These are phyloP conservation scores for Vicia faba DNA, from an alignment of 306 rosid species.

Conservation along the genomic window DNA sequence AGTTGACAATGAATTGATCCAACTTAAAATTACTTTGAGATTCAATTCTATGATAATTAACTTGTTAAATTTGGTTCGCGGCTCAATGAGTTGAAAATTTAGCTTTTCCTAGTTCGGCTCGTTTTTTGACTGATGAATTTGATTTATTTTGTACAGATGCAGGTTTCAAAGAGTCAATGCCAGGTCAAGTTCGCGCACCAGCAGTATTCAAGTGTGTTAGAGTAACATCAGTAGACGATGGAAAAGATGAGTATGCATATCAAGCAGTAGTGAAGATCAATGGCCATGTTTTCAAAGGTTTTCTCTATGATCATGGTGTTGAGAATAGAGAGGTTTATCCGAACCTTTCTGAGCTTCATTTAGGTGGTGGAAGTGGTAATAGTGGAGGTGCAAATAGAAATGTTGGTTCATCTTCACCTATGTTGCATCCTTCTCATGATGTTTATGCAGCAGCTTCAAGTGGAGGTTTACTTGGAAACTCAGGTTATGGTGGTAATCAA, in stretches of 20 bases:
- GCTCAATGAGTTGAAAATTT: neutral
- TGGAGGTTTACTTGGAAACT: conserved; percentile 68
- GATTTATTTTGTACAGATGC: conserved; percentile 51
- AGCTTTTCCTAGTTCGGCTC: neutral
- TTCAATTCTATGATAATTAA: neutral
- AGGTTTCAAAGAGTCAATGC: conserved; percentile 62
- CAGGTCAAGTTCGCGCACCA: conserved; percentile 76
- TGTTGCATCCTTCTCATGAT: conserved; percentile 65
- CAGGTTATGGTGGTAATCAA: conserved; percentile 76
- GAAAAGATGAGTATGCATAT: conserved; percentile 79
- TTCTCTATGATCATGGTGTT: conserved; percentile 80
- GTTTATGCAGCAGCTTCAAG: conserved; percentile 55
- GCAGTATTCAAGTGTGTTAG: conserved; percentile 95
- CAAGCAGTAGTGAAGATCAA: conserved; percentile 85
- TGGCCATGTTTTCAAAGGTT: conserved; percentile 90
- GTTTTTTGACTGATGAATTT: neutral
- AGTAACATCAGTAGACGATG: conserved; percentile 85
- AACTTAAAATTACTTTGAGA: neutral
- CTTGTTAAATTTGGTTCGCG: neutral
- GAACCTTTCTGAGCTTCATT: conserved; percentile 71
- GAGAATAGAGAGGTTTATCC: conserved; percentile 64
- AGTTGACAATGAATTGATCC: neutral
- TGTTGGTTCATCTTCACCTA: conserved; percentile 62
- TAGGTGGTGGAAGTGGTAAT: conserved; percentile 54
- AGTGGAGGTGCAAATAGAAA: conserved; percentile 41